Conservation (phyloP, 1,284 basidiomycete genomes). For the Ceraceosorus guamensis region DNA sequence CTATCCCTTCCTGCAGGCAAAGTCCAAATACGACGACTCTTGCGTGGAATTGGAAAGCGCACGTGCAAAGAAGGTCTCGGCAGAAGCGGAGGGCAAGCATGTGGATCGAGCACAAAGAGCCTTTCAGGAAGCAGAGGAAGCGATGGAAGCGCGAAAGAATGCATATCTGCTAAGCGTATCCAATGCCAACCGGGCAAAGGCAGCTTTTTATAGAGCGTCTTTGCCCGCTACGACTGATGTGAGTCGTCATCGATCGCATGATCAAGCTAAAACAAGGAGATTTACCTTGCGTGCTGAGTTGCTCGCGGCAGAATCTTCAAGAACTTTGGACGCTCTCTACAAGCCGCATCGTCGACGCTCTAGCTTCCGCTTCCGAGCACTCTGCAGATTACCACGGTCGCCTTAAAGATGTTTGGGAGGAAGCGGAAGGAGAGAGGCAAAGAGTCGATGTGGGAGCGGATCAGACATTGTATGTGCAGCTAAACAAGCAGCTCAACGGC, state of each 20-base stretch:
- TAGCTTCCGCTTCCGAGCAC: neutral
- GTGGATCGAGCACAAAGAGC: constrained; percentile 25
- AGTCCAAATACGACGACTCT: constrained; percentile 31
- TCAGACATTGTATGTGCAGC: neutral
- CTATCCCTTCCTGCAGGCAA: no score
- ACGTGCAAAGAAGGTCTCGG: constrained; percentile 28
- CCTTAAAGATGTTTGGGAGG: neutral
- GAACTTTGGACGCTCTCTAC: neutral
- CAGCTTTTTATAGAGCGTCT: constrained; percentile 24
- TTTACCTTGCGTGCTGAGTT: no score
- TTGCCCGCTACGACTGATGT: constrained; percentile 19
- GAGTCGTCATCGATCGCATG: neutral
- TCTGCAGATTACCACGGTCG: no score
- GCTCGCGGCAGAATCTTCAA: neutral
- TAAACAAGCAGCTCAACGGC: neutral
- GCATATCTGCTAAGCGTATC: constrained; percentile 27
- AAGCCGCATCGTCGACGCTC: neutral
- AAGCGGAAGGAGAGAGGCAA: neutral
- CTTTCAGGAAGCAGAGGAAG: constrained; percentile 20
- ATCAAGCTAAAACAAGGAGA: no score
- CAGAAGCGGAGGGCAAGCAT: constrained; percentile 21
- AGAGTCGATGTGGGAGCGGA: neutral
- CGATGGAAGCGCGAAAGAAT: constrained; percentile 35
- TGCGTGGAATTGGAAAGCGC: constrained; percentile 28
- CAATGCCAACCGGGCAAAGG: constrained; percentile 22